Evolutionary conservation across 2,329 filamentous ascomycete species (phyloP).

Genomic region (Aspergillus sp.): DNA sequence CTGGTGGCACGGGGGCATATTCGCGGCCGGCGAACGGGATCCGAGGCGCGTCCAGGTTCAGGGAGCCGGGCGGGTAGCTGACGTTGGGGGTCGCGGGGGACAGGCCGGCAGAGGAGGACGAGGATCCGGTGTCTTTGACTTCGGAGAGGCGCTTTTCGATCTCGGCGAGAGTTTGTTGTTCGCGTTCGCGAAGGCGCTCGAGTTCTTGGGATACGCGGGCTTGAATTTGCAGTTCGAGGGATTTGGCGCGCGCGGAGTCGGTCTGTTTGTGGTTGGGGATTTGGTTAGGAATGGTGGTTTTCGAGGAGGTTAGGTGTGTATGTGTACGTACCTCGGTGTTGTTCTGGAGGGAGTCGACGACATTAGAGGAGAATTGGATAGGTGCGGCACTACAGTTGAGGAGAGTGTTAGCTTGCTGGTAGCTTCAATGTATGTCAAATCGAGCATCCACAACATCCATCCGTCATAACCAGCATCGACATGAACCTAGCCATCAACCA

Average conservation of each 20-base stretch:
- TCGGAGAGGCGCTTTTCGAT: slow-evolving; percentile 62
- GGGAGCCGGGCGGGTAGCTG: slow-evolving; percentile 28
- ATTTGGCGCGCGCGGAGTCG: slow-evolving; percentile 80
- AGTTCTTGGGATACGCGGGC: slow-evolving; percentile 83
- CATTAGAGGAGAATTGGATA: slow-evolving; percentile 73
- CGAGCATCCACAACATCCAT: neutral
- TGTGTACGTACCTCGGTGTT: slow-evolving; percentile 71
- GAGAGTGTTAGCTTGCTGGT: slow-evolving; percentile 10
- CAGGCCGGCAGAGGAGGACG: slow-evolving; percentile 16
- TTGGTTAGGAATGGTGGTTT: neutral
- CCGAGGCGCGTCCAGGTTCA: slow-evolving; percentile 43
- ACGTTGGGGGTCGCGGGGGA: slow-evolving; percentile 16
- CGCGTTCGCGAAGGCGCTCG: slow-evolving; percentile 70
- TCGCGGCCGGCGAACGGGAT: slow-evolving; percentile 44
- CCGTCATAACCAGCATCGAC: too few relatives aligned
- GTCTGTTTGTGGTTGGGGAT: slow-evolving; percentile 55
- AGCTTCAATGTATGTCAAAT: neutral
- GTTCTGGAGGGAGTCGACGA: slow-evolving; percentile 78
- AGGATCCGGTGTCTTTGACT: slow-evolving; percentile 32
- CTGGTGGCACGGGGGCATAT: slow-evolving; percentile 24
- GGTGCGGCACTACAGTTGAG: slow-evolving; percentile 47
- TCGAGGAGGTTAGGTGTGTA: slow-evolving; percentile 1
- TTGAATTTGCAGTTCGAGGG: slow-evolving; percentile 85
- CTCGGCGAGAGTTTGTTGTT: slow-evolving; percentile 66
- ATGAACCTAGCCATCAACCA: too few relatives aligned